Conservation (phyloP, 495 filamentous ascomycete species). For the Hypoxylon lienhwacheense region DNA sequence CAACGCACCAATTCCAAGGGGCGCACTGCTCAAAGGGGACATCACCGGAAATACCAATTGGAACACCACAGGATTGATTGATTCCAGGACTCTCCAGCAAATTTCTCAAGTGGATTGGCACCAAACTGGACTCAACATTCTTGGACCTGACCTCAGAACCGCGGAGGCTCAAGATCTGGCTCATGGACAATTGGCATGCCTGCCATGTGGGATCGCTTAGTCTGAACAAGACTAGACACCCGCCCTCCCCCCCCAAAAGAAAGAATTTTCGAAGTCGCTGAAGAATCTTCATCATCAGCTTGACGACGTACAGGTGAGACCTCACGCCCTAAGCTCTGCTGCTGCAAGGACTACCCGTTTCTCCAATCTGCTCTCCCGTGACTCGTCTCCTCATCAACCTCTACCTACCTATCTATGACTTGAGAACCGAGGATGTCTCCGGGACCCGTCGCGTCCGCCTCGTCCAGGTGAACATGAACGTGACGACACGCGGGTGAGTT, state of each 20-base stretch:
- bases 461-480: too few species aligned
- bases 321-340: slow-evolving; percentile 4
- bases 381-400: not conserved
- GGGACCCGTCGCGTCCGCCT: too few species aligned
- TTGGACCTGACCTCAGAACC: slow-evolving; percentile 1
- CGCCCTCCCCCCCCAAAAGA: too few species aligned
- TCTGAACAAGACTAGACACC: slow-evolving; percentile 14
- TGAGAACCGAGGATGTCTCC: too few species aligned
- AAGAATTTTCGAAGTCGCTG: slow-evolving; percentile 17
- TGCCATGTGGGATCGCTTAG: slow-evolving; percentile 30
- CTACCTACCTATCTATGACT: too few species aligned
- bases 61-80: slow-evolving; percentile 11
- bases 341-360: slow-evolving; percentile 8
- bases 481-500: too few species aligned
- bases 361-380: not conserved
- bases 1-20: slow-evolving; percentile 11
- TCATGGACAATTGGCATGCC: slow-evolving; percentile 27
- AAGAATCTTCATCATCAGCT: slow-evolving; percentile 11
- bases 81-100: slow-evolving; percentile 8
- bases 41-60: slow-evolving; percentile 9
- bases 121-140: slow-evolving; percentile 11
- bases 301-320: slow-evolving; percentile 24
- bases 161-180: slow-evolving; percentile 1
- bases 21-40: not conserved
- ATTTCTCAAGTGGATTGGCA: slow-evolving; percentile 11